Evolutionary conservation across 179 eudicot species (phyloP), one percentile per base, ranked within the genome.

Genomic region (Spinacia oleracea): DNA sequence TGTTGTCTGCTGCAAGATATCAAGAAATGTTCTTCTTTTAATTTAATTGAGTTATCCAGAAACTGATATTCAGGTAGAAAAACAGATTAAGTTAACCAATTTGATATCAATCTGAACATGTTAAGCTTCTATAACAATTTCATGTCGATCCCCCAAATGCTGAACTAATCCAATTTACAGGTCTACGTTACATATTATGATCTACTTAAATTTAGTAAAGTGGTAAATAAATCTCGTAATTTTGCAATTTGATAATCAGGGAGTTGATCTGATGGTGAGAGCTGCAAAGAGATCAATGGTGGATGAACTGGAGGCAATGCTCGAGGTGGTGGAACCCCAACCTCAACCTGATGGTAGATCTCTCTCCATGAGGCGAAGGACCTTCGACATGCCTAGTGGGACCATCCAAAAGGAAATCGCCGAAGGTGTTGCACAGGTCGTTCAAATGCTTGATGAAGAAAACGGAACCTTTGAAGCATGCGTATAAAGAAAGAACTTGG

Each of bases 231-330:
- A 29, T 11, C 23, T 64, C 40, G 64, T 43, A 4, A 42, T 53
- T 46, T 46, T 56, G 32, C 62, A 25, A 48, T 70, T 59, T n/a
- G n/a, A n/a, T n/a, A n/a, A 18, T 69, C 84, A 95, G 98, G 98
- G 97, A 78, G 89, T 87, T 79, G 98, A 95, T 87, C 45, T 86
- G 46, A 91, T 93, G 96, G 98, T 93, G 74, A 86, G 98, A 82
- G 81, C 91, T 85, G 97, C 97, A 45, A 95, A 90, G 84, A 89
- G 90, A 81, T 90, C 98, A 0, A 95, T 95, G 91, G 93, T 91
- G 81, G 97, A 93, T 68, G 98, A 95, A 86, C 85, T 95, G 77
- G 98, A 95, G 88, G 98, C 98, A 53, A 93, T 95, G 98, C 97
- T 95, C 20, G 97, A 95, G 53, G 97, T 90, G 70, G 92, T 95